These are phyloP conservation scores for Cafeteria roenbergensis DNA, from an alignment of 108 stramenopile genomes.

Conservation along the genomic window DNA sequence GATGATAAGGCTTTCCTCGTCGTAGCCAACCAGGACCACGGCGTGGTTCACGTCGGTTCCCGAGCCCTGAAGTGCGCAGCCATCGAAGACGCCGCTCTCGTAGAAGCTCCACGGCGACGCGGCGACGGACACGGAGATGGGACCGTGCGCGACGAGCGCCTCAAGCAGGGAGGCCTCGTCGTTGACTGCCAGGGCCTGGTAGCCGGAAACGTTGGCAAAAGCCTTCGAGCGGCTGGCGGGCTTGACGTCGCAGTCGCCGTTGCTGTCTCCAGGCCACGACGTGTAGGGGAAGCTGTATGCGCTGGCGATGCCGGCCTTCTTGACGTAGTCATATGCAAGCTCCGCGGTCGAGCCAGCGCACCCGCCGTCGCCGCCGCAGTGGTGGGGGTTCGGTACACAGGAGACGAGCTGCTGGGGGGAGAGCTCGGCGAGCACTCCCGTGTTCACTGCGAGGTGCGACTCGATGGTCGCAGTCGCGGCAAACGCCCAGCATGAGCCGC, in stretches of 20 bases:
- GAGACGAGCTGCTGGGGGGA: slow-evolving; percentile 57
- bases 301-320: slow-evolving; percentile 42
- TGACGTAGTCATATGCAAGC: slow-evolving; percentile 52
- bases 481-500: slow-evolving; percentile 45
- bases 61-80: not conserved
- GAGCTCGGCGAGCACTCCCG: slow-evolving; percentile 46
- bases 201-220: slow-evolving; percentile 59
- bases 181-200: slow-evolving; percentile 52
- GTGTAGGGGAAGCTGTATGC: slow-evolving; percentile 50
- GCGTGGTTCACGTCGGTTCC: slow-evolving; percentile 56
- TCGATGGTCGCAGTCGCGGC: slow-evolving; percentile 42
- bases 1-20: slow-evolving; percentile 40
- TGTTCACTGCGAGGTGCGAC: slow-evolving; percentile 57
- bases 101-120: slow-evolving; percentile 52
- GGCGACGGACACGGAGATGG: slow-evolving; percentile 57
- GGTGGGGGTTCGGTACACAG: slow-evolving; percentile 57
- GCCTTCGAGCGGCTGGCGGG: slow-evolving; percentile 2
- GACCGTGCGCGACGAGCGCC: slow-evolving; percentile 61
- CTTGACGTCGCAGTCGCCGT: slow-evolving; percentile 4
- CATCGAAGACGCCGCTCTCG: slow-evolving; percentile 44
- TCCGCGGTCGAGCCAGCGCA: slow-evolving; percentile 55
- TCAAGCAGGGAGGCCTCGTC: slow-evolving; percentile 59
- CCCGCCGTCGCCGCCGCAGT: slow-evolving; percentile 67
- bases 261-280: slow-evolving; percentile 16
- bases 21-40: slow-evolving; percentile 69